These are phyloP conservation scores for Entamoeba invadens DNA, from an alignment of 208 protist species.

Conservation along the genomic window DNA sequence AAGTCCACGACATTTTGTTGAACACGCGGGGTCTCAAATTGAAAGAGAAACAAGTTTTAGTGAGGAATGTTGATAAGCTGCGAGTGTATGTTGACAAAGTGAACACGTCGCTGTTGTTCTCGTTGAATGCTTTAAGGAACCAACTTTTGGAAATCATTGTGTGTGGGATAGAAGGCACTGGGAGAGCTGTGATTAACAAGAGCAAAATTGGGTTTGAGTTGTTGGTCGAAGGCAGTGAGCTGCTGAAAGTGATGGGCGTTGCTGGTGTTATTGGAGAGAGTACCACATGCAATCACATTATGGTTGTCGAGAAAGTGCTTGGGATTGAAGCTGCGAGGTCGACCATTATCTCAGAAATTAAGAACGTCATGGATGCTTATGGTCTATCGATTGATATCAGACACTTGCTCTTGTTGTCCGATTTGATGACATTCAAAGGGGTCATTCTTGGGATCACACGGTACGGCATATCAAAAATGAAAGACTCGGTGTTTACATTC, in stretches of 20 bases:
- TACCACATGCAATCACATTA: conserved; percentile 85
- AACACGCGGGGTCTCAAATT: conserved; percentile 41
- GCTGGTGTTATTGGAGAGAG: conserved; percentile 61
- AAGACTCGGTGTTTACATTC: conserved; percentile 87
- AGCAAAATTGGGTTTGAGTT: conserved; percentile 44
- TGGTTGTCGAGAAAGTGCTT: conserved; percentile 56
- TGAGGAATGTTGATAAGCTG: background rate
- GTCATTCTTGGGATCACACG: conserved; percentile 90
- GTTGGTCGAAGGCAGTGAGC: conserved; percentile 69
- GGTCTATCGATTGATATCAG: conserved; percentile 84
- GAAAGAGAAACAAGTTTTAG: conserved; percentile 46
- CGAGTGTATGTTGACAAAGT: background rate
- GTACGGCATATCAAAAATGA: conserved; percentile 95
- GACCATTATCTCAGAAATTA: conserved; percentile 31
- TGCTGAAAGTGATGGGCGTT: conserved; percentile 73
- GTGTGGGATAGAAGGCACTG: conserved; percentile 67
- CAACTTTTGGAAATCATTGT: conserved; percentile 66
- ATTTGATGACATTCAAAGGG: conserved; percentile 89
- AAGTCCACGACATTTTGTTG: background rate
- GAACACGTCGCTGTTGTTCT: conserved; percentile 1
- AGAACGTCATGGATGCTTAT: conserved; percentile 70
- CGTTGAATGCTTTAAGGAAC: conserved; percentile 53
- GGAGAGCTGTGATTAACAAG: conserved; percentile 72
- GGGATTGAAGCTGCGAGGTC: conserved; percentile 30
- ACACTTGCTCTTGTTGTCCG: conserved; percentile 88